phyloP scores from a whole-genome alignment of 2,329 filamentous ascomycete genomes.

The Endoconidiophora polonica region DNA sequence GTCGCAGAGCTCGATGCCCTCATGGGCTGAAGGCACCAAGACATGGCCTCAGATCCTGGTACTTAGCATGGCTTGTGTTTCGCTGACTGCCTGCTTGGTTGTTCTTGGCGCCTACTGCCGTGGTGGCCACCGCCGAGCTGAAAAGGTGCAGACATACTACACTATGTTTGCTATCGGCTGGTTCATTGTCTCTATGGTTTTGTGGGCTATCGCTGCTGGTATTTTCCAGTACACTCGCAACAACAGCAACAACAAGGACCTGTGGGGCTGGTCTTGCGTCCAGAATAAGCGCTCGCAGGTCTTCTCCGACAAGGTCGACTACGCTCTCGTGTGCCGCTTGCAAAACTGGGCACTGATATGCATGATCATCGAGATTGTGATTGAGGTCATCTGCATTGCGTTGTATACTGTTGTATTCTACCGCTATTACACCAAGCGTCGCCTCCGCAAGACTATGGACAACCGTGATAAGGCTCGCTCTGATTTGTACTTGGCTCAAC shows the following conservation, averaged over 20 bases:
- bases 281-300: constrained; percentile 66
- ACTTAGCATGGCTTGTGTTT: constrained; percentile 62
- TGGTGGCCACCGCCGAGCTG: constrained; percentile 72
- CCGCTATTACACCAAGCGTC: constrained; percentile 91
- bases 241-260: constrained; percentile 58
- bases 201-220: constrained; percentile 80
- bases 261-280: constrained; percentile 98
- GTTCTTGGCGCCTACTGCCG: constrained; percentile 78
- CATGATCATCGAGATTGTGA: constrained; percentile 88
- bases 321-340: constrained; percentile 79
- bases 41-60: constrained; percentile 83
- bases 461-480: constrained; percentile 83
- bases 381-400: constrained; percentile 78
- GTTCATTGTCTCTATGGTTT: constrained; percentile 82
- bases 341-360: constrained; percentile 93
- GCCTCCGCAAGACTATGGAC: constrained; percentile 93
- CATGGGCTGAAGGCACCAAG: constrained; percentile 68
- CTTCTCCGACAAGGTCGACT: constrained; percentile 68
- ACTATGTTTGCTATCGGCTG: constrained; percentile 83
- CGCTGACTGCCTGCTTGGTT: constrained; percentile 58
- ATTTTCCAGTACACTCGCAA: constrained; percentile 65
- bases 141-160: constrained; percentile 91
- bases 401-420: constrained; percentile 95
- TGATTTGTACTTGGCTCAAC: constrained; percentile 82
- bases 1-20: constrained; percentile 59